A percentile compares a stretch with the other conserved stretches of the same genome.
Conservation (phyloP, 2,329 filamentous ascomycete species). For the Colletotrichum destructivum region DNA sequence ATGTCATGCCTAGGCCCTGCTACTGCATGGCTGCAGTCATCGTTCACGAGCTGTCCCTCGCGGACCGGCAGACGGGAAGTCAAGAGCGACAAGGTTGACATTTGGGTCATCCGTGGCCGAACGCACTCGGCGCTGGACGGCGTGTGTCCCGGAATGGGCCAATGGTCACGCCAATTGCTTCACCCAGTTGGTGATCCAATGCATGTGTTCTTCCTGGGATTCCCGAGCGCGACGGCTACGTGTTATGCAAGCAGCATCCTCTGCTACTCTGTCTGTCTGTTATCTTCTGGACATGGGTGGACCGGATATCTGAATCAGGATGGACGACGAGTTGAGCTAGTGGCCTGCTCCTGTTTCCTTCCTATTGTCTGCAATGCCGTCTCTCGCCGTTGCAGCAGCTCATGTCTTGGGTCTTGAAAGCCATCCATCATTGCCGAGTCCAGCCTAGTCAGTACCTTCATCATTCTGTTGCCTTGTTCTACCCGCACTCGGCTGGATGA, state of each 20-base stretch:
- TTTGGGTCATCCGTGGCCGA: conserved; percentile 15
- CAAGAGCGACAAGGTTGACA: conserved; percentile 8
- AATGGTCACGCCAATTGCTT: conserved; percentile 23
- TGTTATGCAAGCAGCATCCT: conserved; percentile 11
- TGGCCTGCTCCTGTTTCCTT: conserved; percentile 1
- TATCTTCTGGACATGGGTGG: background rate
- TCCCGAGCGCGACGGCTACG: conserved; percentile 12
- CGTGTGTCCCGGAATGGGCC: conserved; percentile 16
- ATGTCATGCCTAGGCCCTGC: conserved; percentile 1
- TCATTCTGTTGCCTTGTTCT: background rate
- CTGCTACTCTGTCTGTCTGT: background rate
- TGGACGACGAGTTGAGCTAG: conserved; percentile 7
- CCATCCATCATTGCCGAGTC: conserved; percentile 1
- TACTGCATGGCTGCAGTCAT: conserved; percentile 19
- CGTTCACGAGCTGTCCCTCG: background rate
- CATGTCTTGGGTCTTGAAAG: background rate
- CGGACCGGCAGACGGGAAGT: conserved; percentile 26
- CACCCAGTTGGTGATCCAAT: conserved; percentile 11
- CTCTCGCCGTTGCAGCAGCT: conserved; percentile 11
- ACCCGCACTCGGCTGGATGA: background rate
- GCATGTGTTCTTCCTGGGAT: conserved; percentile 27
- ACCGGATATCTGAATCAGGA: background rate
- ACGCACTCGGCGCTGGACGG: conserved; percentile 6
- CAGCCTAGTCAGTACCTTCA: background rate
- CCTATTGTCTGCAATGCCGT: background rate